A percentile compares a stretch with the other conserved stretches of the same genome.
Conservation (phyloP, 2,329 filamentous ascomycete genomes). For the Alternaria incomplexa region DNA sequence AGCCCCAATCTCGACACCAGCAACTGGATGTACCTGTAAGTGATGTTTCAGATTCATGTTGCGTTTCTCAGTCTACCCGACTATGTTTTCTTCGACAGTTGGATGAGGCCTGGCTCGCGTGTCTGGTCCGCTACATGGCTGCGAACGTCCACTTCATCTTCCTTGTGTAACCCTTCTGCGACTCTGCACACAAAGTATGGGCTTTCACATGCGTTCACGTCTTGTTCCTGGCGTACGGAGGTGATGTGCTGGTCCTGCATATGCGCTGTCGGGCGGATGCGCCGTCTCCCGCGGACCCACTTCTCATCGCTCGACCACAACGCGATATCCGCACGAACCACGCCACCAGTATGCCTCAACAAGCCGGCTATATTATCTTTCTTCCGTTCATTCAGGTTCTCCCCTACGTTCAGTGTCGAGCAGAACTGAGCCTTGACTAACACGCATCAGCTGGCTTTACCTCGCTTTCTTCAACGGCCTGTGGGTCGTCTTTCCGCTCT, state of each 20-base stretch:
- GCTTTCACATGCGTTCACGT: background rate
- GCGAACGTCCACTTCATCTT: background rate
- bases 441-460: slow-evolving; percentile 60
- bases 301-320: slow-evolving; percentile 11
- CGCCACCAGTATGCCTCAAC: background rate
- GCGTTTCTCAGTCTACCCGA: background rate
- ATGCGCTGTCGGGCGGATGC: slow-evolving; percentile 16
- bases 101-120: background rate
- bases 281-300: slow-evolving; percentile 20
- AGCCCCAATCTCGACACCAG: slow-evolving; percentile 63
- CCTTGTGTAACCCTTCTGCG: background rate
- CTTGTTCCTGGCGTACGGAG: slow-evolving; percentile 1
- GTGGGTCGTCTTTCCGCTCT: slow-evolving; percentile 66
- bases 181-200: background rate
- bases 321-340: background rate
- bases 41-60: slow-evolving; percentile 9
- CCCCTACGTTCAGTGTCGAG: background rate
- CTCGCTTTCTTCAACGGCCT: slow-evolving; percentile 69
- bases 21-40: slow-evolving; percentile 65
- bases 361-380: background rate
- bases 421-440: background rate
- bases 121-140: background rate
- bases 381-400: background rate
- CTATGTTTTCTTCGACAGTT: background rate
- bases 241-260: slow-evolving; percentile 25